These are phyloP conservation scores for Fraxinus cuspidata DNA, from an alignment of 257 asterid genomes.

Conservation along the genomic window DNA sequence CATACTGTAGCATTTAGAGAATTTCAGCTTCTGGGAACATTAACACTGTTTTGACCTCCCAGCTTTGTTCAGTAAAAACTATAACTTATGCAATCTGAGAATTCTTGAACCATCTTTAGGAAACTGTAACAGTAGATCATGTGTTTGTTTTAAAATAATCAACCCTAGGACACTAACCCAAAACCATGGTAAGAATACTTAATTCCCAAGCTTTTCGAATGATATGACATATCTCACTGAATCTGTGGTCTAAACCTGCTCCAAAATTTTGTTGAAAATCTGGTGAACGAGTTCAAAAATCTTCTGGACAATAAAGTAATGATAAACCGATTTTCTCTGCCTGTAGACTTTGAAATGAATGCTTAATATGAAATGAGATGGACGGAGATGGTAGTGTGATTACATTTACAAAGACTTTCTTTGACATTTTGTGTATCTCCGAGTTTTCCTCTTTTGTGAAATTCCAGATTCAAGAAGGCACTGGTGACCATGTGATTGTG, in stretches of 20 bases:
- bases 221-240: neutral
- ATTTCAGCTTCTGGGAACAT: neutral
- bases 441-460: conserved; percentile 8
- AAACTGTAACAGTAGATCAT: neutral
- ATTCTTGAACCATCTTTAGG: conserved; percentile 1
- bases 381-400: neutral
- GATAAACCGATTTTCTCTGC: neutral
- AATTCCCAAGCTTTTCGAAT: neutral
- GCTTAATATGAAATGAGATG: neutral
- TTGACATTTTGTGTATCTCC: conserved; percentile 1
- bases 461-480: conserved; percentile 80
- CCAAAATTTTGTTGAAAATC: neutral
- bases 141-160: neutral
- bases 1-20: neutral
- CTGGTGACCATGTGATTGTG: conserved; percentile 93
- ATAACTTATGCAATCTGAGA: neutral
- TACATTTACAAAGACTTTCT: neutral
- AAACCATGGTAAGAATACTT: neutral
- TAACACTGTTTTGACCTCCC: neutral
- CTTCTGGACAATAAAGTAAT: neutral
- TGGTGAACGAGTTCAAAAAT: neutral
- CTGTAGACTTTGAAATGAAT: neutral
- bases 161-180: neutral
- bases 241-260: neutral
- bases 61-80: neutral